These are phyloP conservation scores for Pichia nanzhaoensis DNA, from an alignment of 805 yeast species.

Conservation along the genomic window DNA sequence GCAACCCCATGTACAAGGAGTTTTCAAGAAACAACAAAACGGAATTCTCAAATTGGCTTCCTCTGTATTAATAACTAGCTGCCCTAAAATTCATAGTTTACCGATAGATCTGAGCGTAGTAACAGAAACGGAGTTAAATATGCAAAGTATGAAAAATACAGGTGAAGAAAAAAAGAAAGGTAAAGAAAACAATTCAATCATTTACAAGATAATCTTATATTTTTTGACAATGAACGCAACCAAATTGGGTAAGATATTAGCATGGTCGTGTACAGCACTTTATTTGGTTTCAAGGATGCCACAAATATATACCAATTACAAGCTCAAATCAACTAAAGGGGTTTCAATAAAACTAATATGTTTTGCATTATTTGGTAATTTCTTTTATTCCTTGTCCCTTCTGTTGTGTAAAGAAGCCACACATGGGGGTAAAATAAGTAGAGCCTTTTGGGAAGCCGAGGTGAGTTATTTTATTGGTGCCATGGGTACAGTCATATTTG, in stretches of 20 bases:
- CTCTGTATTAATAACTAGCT: slow-evolving; percentile 22
- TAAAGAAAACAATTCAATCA: slow-evolving; percentile 19
- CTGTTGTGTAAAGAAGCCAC: slow-evolving; percentile 38
- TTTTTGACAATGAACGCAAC: slow-evolving; percentile 14
- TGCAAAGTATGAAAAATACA: neutral
- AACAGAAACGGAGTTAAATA: neutral
- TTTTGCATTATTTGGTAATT: slow-evolving; percentile 44
- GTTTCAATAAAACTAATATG: slow-evolving; percentile 43
- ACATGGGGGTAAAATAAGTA: slow-evolving; percentile 27
- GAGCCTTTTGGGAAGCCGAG: slow-evolving; percentile 36
- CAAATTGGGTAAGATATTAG: slow-evolving; percentile 30
- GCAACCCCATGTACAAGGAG: slow-evolving; percentile 2
- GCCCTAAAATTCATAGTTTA: slow-evolving; percentile 25
- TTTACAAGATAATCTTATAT: slow-evolving; percentile 16
- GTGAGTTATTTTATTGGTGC: slow-evolving; percentile 43
- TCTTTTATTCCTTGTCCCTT: slow-evolving; percentile 43
- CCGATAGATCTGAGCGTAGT: slow-evolving; percentile 12
- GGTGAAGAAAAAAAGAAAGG: neutral
- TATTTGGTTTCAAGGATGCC: slow-evolving; percentile 47
- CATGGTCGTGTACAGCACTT: slow-evolving; percentile 46
- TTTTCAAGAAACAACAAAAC: neutral
- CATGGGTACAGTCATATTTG: slow-evolving; percentile 46
- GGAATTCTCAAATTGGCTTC: slow-evolving; percentile 6
- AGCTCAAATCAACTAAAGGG: slow-evolving; percentile 43
- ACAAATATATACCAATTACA: slow-evolving; percentile 41